Conservation (phyloP, 78 protist genomes). For the Tieghemostelium lacteum region DNA sequence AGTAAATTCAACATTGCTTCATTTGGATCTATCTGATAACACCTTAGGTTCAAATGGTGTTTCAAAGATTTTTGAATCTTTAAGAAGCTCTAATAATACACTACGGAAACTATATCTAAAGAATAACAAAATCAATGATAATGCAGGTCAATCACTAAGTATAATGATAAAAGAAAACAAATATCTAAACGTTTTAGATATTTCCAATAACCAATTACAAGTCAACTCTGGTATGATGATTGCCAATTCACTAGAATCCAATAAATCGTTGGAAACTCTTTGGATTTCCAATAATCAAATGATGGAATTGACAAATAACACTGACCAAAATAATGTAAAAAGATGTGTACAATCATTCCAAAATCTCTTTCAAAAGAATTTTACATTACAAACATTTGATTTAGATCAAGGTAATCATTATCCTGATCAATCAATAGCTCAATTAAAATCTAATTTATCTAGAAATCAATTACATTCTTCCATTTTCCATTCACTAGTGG, state of each 20-base stretch:
- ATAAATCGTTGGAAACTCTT: not conserved
- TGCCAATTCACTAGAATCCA: slow-evolving; percentile 8
- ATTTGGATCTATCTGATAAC: slow-evolving; percentile 52
- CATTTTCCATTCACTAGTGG: not conserved
- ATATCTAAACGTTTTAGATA: not conserved
- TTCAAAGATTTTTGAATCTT: slow-evolving; percentile 20
- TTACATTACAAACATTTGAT: slow-evolving; percentile 7
- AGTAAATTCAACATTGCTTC: not conserved
- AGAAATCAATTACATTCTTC: not conserved
- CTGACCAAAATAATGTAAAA: slow-evolving; percentile 19
- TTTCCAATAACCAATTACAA: slow-evolving; percentile 6
- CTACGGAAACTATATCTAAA: not conserved
- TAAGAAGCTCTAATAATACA: not conserved
- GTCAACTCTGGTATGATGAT: slow-evolving; percentile 23
- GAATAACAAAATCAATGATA: slow-evolving; percentile 23
- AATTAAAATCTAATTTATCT: not conserved
- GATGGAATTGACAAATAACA: slow-evolving; percentile 7
- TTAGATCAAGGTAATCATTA: slow-evolving; percentile 23
- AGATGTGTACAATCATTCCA: slow-evolving; percentile 11
- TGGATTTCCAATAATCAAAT: slow-evolving; percentile 12
- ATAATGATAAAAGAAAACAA: slow-evolving; percentile 34
- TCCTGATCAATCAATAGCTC: not conserved
- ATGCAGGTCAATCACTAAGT: not conserved
- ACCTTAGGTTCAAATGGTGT: slow-evolving; percentile 17
- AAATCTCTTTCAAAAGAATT: slow-evolving; percentile 3